Percentiles rank a stretch among this genome's conserved stretches.
Evolutionary conservation across 306 rosid species (phyloP).

Genomic region (Astragalus membranaceus): DNA sequence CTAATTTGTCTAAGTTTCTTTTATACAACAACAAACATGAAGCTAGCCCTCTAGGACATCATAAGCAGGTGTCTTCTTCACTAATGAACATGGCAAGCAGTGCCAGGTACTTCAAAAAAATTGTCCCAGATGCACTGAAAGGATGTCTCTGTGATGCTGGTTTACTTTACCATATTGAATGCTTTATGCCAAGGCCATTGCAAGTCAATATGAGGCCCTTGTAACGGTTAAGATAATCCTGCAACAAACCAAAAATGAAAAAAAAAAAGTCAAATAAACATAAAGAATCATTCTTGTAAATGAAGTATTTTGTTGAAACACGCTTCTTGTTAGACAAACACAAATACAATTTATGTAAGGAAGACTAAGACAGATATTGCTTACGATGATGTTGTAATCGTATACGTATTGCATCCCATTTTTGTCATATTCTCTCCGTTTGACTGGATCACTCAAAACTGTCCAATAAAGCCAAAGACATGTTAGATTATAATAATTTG

Average conservation of each 20-base stretch:
- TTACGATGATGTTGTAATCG: conserved; percentile 79
- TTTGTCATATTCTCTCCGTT: conserved; percentile 76
- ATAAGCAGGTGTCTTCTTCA: not conserved
- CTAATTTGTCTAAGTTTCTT: not conserved
- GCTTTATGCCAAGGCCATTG: conserved; percentile 91
- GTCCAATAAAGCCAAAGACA: conserved; percentile 23
- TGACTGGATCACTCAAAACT: conserved; percentile 94
- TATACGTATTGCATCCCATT: conserved; percentile 72
- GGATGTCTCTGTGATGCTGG: conserved; percentile 5
- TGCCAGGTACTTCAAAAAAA: conserved; percentile 29
- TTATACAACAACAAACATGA: conserved; percentile 27
- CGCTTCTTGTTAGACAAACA: not conserved
- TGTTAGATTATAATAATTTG: conserved; percentile 30
- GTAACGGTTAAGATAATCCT: conserved; percentile 94
- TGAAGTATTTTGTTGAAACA: not conserved
- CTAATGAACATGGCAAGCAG: conserved; percentile 34
- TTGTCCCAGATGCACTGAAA: conserved; percentile 37
- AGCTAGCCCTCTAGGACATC: conserved; percentile 23
- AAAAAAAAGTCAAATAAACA: conserved; percentile 1
- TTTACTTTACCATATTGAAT: conserved; percentile 58
- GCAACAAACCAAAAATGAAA: conserved; percentile 10
- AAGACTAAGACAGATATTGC: conserved; percentile 17
- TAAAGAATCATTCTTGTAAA: not conserved
- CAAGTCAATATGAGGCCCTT: conserved; percentile 97
- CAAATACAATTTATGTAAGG: not conserved